Evolutionary conservation across 164 flowering plant species (phyloP), one percentile per base, ranked within the genome.

Genomic region (Buxus sempervirens): DNA sequence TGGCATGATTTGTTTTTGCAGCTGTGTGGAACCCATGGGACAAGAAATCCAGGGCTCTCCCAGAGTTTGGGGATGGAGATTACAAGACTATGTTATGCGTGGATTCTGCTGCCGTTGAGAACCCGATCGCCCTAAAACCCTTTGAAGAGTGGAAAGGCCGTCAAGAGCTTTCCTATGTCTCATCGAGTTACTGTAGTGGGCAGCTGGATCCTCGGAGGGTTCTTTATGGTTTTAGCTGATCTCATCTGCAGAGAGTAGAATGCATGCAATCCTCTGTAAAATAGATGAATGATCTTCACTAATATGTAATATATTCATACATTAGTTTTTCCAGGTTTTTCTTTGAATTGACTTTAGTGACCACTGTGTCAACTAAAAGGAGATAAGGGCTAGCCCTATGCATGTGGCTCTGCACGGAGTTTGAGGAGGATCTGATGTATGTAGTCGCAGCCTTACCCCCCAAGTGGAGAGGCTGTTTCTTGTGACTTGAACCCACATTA

Each of bases 21-120:
- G 97, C 65, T 70, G 92, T 92, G 14, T 92, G 96, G 98, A 92
- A 92, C 70, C 96, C 96, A 51, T 92, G 98, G 96, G 90, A 92
- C 72, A 92, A 82, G 77, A 92, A 90, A 77, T 83, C 89, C 10
- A 90, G 84, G 82, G 80, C 85, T 72, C 73, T 88, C 32, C 76
- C 81, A 27, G 94, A 92, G 75, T 69, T 92, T 64, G 93, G 94
- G 26, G 89, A 85, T 58, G 93, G 85, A 18, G 96, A 90, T 70
- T 90, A 86, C 88, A 77, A 86, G 68, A 75, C 72, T 49, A 87
- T 90, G 89, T 64, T 88, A 54, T 85, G 89, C 70, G 82, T 87
- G 55, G 85, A 85, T 72, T 86, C 96, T 54, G 90, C 87, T 62
- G 82, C 82, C 32, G 61, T 84, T 71, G 90, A 90, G 62, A 76